Evolutionary conservation across 345 rosid genomes (phyloP), one percentile per base, ranked within the genome.

Genomic region (Zanthoxylum bungeanum): DNA sequence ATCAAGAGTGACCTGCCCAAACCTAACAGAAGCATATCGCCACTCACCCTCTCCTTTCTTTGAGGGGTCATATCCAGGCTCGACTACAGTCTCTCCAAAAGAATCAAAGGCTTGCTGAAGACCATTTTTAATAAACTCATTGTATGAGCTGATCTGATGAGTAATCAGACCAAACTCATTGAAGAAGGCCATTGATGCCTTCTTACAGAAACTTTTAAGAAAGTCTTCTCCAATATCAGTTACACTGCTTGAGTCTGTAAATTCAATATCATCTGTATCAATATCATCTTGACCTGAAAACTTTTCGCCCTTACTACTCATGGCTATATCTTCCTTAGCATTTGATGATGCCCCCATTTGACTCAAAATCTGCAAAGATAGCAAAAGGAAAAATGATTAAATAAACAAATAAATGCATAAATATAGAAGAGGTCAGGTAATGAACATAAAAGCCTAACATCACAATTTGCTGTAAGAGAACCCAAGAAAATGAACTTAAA

Each of bases 81-180:
- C 93, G 7, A 92, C 79, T 7, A 60, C 9, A 11, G 90, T 76
- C 63, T 89, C 97, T 1, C 93, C 96, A 5, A 87, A 82, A 19
- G 92, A 90, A 57, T 86, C 81, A 57, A 95, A 87, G 33, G 78
- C 79, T 17, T 70, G 86, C 79, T 88, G 93, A 7, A 95, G 82
- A 24, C 98, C 98, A 63, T 81, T 67, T 8, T 70, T 10, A n/a
- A 91, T 73, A 75, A 89, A 95, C 49, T 86, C 83, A 47, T 95
- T 91, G 82, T 85, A 91, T 0, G 97, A 91, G 73, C 92, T 91
- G 50, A 92, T 77, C 72, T 95, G 99, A 65, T 92, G 99, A 60
- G 97, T 92, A 17, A 91, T 83, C 27, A 95, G 87, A 16, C 97
- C 97, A 12, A 84, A 87, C 78, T 95, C 83, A 0, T 86, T 72